Conservation (phyloP, 257 asterid species). For the Ophiorrhiza pumila region DNA sequence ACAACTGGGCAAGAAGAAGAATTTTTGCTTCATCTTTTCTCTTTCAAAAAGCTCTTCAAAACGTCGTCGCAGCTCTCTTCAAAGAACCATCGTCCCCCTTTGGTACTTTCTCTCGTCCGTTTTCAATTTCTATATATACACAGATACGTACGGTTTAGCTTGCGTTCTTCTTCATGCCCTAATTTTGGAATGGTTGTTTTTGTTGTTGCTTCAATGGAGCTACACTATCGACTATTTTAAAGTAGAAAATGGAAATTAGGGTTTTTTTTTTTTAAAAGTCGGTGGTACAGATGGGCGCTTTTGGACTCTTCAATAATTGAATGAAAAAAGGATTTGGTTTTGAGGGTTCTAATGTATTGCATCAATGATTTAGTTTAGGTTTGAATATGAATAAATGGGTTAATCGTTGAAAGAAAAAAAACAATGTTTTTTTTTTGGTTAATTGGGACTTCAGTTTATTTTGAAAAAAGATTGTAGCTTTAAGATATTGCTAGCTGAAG, state of each 20-base stretch:
- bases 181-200: background rate
- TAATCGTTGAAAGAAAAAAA: background rate
- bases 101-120: slow-evolving; percentile 8
- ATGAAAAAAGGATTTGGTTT: background rate
- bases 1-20: background rate
- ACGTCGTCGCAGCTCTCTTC: slow-evolving; percentile 13
- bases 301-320: too few species aligned
- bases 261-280: background rate
- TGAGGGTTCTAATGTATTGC: background rate
- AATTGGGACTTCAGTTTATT: background rate
- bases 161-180: background rate
- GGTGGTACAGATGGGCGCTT: too few species aligned
- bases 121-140: too few species aligned
- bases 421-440: too few species aligned
- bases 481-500: background rate
- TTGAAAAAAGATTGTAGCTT: background rate
- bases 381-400: background rate
- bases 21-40: background rate
- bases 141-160: background rate
- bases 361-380: background rate
- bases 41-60: background rate
- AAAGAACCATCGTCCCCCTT: background rate
- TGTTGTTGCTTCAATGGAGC: background rate
- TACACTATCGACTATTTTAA: background rate
- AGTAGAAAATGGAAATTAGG: background rate